Conservation (phyloP, 768 basidiomycete genomes). For the Plicaturopsis crispa region DNA sequence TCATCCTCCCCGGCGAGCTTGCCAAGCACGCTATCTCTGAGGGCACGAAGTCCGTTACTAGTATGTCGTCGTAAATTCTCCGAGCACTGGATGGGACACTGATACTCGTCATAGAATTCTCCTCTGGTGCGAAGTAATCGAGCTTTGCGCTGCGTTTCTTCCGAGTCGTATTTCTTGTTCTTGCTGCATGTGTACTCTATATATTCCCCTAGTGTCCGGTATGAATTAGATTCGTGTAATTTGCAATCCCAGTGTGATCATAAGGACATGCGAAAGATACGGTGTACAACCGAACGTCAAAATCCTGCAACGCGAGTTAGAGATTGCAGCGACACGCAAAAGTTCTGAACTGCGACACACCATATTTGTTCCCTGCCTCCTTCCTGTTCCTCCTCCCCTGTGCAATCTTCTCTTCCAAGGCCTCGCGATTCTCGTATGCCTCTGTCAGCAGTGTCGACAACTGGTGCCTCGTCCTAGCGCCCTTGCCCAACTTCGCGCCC, state of each 20-base stretch:
- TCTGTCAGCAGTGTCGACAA: slow-evolving; percentile 74
- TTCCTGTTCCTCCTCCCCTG: slow-evolving; percentile 79
- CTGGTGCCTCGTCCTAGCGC: slow-evolving; percentile 72
- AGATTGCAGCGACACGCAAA: not conserved
- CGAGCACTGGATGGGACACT: slow-evolving; percentile 1
- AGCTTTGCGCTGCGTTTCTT: not conserved
- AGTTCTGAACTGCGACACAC: slow-evolving; percentile 28
- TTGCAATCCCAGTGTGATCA: too few relatives aligned
- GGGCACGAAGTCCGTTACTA: slow-evolving; percentile 70
- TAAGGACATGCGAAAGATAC: too few relatives aligned
- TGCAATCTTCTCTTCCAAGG: slow-evolving; percentile 76
- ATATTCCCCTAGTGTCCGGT: not conserved
- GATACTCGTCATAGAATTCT: slow-evolving; percentile 39
- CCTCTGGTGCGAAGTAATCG: slow-evolving; percentile 46
- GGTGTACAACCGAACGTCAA: too few relatives aligned
- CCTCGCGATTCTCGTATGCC: slow-evolving; percentile 78
- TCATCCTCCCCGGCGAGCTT: slow-evolving; percentile 81
- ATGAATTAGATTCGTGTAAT: too few relatives aligned
- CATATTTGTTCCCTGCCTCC: slow-evolving; percentile 89
- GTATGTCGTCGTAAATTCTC: slow-evolving; percentile 26
- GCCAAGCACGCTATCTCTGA: slow-evolving; percentile 88
- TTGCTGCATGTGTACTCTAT: not conserved
- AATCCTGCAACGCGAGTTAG: not conserved
- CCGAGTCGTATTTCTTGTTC: not conserved
- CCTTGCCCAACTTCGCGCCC: slow-evolving; percentile 64